A percentile compares a stretch with the other conserved stretches of the same genome.
phyloP scores from a whole-genome alignment of 2,329 filamentous ascomycete species.

The Pseudocercospora fijiensis region DNA sequence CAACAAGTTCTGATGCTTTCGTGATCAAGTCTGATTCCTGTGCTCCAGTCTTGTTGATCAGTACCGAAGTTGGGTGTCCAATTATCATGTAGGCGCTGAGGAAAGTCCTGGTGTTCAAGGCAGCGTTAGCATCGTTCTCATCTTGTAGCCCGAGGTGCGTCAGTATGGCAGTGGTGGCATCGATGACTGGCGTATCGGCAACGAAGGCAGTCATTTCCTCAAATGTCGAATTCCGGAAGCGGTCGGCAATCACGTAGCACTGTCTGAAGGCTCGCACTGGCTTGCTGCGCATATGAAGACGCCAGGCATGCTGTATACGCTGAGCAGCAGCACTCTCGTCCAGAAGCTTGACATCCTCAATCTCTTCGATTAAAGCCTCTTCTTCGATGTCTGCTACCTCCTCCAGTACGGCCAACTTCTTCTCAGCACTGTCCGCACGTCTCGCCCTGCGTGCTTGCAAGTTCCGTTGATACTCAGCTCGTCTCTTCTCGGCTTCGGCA shows the following conservation, averaged over 20 bases:
- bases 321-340: constrained; percentile 62
- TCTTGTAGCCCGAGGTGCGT: constrained; percentile 64
- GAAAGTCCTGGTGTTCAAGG: constrained; percentile 72
- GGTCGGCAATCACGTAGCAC: constrained; percentile 68
- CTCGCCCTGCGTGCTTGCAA: constrained; percentile 48
- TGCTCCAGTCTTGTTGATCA: constrained; percentile 71
- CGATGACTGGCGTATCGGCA: constrained; percentile 64
- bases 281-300: constrained; percentile 56
- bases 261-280: constrained; percentile 65
- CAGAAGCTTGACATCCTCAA: constrained; percentile 41
- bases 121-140: constrained; percentile 59
- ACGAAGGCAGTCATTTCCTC: constrained; percentile 71
- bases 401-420: constrained; percentile 52
- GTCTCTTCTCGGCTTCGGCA: constrained; percentile 71
- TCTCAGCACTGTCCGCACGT: constrained; percentile 47
- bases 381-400: constrained; percentile 51
- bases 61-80: constrained; percentile 73
- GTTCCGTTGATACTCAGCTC: constrained; percentile 55
- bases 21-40: constrained; percentile 70
- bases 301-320: constrained; percentile 71
- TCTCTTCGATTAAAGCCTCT: constrained; percentile 39
- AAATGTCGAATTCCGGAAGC: constrained; percentile 68
- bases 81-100: constrained; percentile 77
- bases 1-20: constrained; percentile 74
- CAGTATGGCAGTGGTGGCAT: constrained; percentile 65